Percentiles rank a stretch among this genome's conserved stretches.
These are phyloP conservation scores for Fomes fomentarius DNA, from an alignment of 1,284 basidiomycete species.

Conservation along the genomic window DNA sequence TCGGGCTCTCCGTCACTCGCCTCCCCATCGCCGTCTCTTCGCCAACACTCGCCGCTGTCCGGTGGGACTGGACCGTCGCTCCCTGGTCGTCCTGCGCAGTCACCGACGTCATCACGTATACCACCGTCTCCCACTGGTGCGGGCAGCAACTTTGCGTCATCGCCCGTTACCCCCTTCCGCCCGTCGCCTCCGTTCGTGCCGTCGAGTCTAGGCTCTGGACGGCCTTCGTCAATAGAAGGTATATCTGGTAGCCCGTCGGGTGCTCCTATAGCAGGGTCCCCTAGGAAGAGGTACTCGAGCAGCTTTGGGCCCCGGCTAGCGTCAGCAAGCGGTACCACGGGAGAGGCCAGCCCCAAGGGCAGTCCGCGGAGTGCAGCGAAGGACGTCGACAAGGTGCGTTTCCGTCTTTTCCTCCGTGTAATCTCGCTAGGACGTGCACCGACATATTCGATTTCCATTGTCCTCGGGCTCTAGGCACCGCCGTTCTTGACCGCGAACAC, in stretches of 20 bases:
- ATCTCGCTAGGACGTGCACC: no score
- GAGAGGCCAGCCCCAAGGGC: conserved; percentile 45
- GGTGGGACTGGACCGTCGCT: conserved; percentile 35
- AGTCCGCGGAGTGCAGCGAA: conserved; percentile 43
- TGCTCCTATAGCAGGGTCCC: conserved; percentile 26
- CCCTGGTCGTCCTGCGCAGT: conserved; percentile 40
- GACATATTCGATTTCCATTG: no score
- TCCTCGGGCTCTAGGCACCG: conserved; percentile 42
- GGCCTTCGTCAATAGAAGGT: conserved; percentile 37
- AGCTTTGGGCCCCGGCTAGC: conserved; percentile 73
- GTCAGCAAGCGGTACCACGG: conserved; percentile 40
- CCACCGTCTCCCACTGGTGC: conserved; percentile 47
- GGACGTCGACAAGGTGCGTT: conserved; percentile 39
- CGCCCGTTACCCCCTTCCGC: conserved; percentile 36
- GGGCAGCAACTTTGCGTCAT: conserved; percentile 31
- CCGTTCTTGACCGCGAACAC: conserved; percentile 52
- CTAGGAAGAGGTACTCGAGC: conserved; percentile 53
- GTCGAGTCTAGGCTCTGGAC: conserved; percentile 49
- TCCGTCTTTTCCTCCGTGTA: neutral
- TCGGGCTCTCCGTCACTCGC: conserved; percentile 54
- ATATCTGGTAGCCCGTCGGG: conserved; percentile 18
- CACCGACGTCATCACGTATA: conserved; percentile 45
- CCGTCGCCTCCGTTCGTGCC: conserved; percentile 52
- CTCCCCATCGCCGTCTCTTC: conserved; percentile 50
- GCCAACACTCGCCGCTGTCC: conserved; percentile 46